Evolutionary conservation across 177 flowering plant species (phyloP), one percentile per base, ranked within the genome.

Genomic region (Viscum album): DNA sequence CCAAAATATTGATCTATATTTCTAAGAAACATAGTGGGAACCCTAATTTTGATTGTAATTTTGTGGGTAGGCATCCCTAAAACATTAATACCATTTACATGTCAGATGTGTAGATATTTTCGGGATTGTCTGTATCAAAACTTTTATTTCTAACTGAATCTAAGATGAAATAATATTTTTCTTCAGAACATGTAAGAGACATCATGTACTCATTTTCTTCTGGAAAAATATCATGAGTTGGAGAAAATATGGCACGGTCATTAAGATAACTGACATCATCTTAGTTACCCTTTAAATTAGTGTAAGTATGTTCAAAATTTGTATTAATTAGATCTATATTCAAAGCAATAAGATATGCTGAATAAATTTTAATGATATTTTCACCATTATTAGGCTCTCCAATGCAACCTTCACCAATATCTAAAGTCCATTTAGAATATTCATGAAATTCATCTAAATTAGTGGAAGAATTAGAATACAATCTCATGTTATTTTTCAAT

Each of bases 241-340:
- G 68, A 8, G 69, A 28, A 10, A 71, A 4, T 13, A 71, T 71
- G 1, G 63, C 73, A 34, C 73, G 47, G n/a, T 65, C 50, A 34
- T 52, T 37, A 5, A 64, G 8, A 29, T 41, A 70, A 6, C 34
- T 26, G 30, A 33, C 29, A 45, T 63, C 34, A 4, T 16, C 23
- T 17, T 2, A 43, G 2, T 34, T 23, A 2, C 47, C 4, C 13
- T 13, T 1, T 10, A 70, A 24, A 24, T 31, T 6, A 17, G 61
- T 60, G 64, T 45, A 70, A 0, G 26, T 50, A 8, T 1, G 8
- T 21, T n/a, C n/a, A 7, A 1, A 45, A 26, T 64, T 63, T 16
- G 21, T 26, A 2, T 45, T 5, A 21, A 70, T 70, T 21, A 43
- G 45, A n/a, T 41, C 26, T 13, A 26, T 39, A 6, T 6, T 17